Percentiles rank a stretch among this genome's conserved stretches.
phyloP scores from a whole-genome alignment of 768 basidiomycete genomes.

The Leccinum truebloodii region DNA sequence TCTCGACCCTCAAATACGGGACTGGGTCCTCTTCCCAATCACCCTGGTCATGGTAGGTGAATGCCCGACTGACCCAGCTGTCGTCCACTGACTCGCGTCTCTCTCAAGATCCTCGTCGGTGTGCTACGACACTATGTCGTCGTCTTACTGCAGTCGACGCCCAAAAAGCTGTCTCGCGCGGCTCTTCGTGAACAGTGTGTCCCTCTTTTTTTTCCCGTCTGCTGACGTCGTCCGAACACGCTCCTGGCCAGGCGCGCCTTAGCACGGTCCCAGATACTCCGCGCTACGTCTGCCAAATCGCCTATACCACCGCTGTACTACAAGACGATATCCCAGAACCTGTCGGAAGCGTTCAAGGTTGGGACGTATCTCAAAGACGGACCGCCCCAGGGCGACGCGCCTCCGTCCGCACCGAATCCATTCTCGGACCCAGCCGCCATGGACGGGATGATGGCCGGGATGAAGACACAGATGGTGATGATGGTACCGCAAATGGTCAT shows the following conservation, averaged over 20 bases:
- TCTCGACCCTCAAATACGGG: constrained; percentile 94
- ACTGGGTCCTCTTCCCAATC: constrained; percentile 94
- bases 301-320: constrained; percentile 77
- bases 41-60: constrained; percentile 89
- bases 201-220: neutral
- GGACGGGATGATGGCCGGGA: constrained; percentile 98
- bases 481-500: constrained; percentile 99
- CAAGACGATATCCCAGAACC: constrained; percentile 70
- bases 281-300: constrained; percentile 76
- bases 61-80: neutral
- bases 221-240: neutral
- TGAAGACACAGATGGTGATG: constrained; percentile 99
- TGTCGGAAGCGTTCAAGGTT: constrained; percentile 66
- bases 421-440: constrained; percentile 88
- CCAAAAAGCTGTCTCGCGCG: constrained; percentile 75
- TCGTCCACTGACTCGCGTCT: constrained; percentile 7
- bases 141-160: constrained; percentile 76
- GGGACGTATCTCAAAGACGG: constrained; percentile 90
- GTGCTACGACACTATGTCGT: constrained; percentile 92
- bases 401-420: constrained; percentile 70
- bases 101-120: constrained; percentile 81
- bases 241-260: constrained; percentile 57
- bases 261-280: constrained; percentile 80
- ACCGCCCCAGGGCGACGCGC: constrained; percentile 62
- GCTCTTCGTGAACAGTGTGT: constrained; percentile 93